Percentiles rank a stretch among this genome's conserved stretches.
Conservation (phyloP, 129 eudicot genomes). For the Centaurea solstitialis region DNA sequence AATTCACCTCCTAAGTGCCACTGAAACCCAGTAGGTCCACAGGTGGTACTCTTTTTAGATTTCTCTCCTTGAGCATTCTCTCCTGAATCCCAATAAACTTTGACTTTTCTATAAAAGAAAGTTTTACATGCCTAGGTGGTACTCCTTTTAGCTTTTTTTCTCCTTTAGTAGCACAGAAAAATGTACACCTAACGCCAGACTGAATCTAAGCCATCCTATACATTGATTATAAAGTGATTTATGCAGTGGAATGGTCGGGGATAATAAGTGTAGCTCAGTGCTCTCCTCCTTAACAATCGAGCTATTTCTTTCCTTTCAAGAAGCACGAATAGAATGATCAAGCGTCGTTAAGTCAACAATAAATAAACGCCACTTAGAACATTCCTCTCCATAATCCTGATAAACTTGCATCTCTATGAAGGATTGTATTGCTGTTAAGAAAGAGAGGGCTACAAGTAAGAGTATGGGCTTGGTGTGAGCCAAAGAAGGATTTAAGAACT, state of each 20-base stretch:
- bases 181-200: background rate
- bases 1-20: background rate
- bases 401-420: background rate
- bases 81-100: background rate
- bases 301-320: slow-evolving; percentile 7
- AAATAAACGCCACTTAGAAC: background rate
- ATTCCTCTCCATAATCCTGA: background rate
- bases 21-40: background rate
- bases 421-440: too few species aligned
- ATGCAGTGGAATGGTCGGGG: background rate
- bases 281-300: background rate
- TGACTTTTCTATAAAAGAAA: background rate
- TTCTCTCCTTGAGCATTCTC: background rate
- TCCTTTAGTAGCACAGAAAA: background rate
- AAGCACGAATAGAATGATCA: background rate
- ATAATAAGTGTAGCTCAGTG: background rate
- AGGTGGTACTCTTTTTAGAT: background rate
- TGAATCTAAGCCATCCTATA: background rate
- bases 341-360: background rate
- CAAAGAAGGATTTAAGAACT: background rate
- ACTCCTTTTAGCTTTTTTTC: background rate
- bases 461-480: background rate
- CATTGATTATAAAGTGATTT: background rate
- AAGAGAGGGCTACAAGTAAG: background rate
- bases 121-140: background rate